Conservation (phyloP, 2,329 filamentous ascomycete species). For the Coniella vitis region DNA sequence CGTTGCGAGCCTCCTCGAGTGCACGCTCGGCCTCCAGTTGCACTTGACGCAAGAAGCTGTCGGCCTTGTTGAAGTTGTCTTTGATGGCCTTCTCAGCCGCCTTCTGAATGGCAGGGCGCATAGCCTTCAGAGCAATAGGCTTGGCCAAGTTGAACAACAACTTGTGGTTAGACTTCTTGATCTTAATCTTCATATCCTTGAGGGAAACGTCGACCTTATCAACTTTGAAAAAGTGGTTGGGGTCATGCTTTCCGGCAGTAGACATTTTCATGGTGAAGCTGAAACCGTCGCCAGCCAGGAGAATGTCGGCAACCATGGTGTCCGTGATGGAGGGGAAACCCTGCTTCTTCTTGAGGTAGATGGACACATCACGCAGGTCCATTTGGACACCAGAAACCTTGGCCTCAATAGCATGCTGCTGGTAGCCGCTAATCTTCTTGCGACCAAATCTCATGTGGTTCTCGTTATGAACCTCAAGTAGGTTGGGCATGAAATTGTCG, state of each 20-base stretch:
- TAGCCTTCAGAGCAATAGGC: conserved; percentile 74
- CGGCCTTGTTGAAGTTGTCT: conserved; percentile 70
- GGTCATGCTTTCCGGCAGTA: conserved; percentile 67
- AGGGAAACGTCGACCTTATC: conserved; percentile 81
- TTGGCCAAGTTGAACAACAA: conserved; percentile 80
- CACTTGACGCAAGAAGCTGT: conserved; percentile 66
- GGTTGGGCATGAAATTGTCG: conserved; percentile 93
- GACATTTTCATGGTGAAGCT: conserved; percentile 88
- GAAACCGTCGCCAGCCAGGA: conserved; percentile 80
- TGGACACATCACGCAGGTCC: conserved; percentile 84
- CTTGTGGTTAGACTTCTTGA: conserved; percentile 95
- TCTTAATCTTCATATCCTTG: conserved; percentile 75
- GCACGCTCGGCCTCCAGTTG: conserved; percentile 77
- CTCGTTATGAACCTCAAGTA: conserved; percentile 80
- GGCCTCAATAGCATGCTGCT: conserved; percentile 73
- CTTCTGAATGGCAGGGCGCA: conserved; percentile 81
- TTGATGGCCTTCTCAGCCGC: conserved; percentile 84
- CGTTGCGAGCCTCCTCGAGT: conserved; percentile 54
- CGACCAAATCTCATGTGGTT: conserved; percentile 95
- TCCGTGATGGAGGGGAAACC: conserved; percentile 87
- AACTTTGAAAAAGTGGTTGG: conserved; percentile 86
- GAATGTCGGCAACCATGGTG: conserved; percentile 80
- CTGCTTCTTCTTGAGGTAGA: conserved; percentile 90
- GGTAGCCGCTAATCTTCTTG: conserved; percentile 75
- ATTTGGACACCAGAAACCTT: conserved; percentile 87